phyloP scores from a whole-genome alignment of 1,139 yeast species.

The Yamadazyma mexicana region DNA sequence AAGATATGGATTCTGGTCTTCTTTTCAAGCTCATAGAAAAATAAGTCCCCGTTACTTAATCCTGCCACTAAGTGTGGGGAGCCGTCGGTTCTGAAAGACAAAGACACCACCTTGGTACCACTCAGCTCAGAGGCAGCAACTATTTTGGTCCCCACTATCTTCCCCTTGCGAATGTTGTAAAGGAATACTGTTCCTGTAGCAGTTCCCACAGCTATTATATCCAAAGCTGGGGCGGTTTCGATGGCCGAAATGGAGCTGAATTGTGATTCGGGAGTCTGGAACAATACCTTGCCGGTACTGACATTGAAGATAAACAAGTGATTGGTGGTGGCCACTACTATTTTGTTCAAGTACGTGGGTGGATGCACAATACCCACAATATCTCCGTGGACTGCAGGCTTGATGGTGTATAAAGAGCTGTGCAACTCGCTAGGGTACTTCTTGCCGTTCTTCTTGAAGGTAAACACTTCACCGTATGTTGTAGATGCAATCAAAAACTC shows the following conservation, averaged over 20 bases:
- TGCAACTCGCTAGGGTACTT: slow-evolving; percentile 66
- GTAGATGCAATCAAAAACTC: slow-evolving; percentile 66
- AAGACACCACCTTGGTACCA: slow-evolving; percentile 54
- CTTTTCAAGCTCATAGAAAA: slow-evolving; percentile 78
- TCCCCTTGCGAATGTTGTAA: slow-evolving; percentile 70
- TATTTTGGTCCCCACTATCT: slow-evolving; percentile 50
- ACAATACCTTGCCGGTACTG: slow-evolving; percentile 74
- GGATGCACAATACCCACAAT: slow-evolving; percentile 76
- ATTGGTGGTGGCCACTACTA: slow-evolving; percentile 74
- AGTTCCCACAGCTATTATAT: slow-evolving; percentile 77
- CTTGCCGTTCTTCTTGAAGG: slow-evolving; percentile 58
- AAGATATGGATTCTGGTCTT: slow-evolving; percentile 73
- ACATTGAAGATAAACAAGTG: slow-evolving; percentile 66
- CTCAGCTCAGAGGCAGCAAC: slow-evolving; percentile 56
- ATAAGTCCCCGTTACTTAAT: slow-evolving; percentile 75
- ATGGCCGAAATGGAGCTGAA: slow-evolving; percentile 57
- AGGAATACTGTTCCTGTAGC: slow-evolving; percentile 64
- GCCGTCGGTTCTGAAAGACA: slow-evolving; percentile 93
- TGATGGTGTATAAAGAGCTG: slow-evolving; percentile 56
- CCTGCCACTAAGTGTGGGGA: slow-evolving; percentile 82
- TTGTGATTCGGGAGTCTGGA: slow-evolving; percentile 50
- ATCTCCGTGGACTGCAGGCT: slow-evolving; percentile 60
- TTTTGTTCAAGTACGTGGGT: slow-evolving; percentile 89
- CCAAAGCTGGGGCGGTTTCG: slow-evolving; percentile 85
- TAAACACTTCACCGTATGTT: slow-evolving; percentile 53